phyloP scores from a whole-genome alignment of 2,329 filamentous ascomycete species.

The Biscogniauxia sp. region DNA sequence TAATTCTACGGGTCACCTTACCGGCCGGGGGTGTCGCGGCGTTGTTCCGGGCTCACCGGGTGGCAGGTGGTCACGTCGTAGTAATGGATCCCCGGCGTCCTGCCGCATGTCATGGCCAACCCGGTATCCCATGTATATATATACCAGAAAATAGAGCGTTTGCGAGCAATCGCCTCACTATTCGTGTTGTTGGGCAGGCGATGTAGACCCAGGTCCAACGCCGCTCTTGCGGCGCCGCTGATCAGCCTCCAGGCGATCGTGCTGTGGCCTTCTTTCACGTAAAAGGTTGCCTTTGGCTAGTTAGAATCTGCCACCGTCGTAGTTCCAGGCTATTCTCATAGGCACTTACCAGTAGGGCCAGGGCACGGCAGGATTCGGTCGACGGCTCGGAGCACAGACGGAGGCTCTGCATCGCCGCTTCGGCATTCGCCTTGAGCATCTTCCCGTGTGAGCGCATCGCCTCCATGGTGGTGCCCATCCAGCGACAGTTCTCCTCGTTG shows the following conservation, averaged over 20 bases:
- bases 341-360: slow-evolving; percentile 26
- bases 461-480: slow-evolving; percentile 15
- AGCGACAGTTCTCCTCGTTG: slow-evolving; percentile 7
- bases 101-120: slow-evolving; percentile 28
- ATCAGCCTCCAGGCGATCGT: slow-evolving; percentile 30
- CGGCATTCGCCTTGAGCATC: slow-evolving; percentile 21
- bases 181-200: slow-evolving; percentile 16
- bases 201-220: slow-evolving; percentile 29
- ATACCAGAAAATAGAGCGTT: slow-evolving; percentile 28
- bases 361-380: slow-evolving; percentile 25
- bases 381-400: slow-evolving; percentile 30
- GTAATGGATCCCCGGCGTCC: slow-evolving; percentile 27
- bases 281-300: slow-evolving; percentile 25
- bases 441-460: slow-evolving; percentile 9
- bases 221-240: slow-evolving; percentile 24
- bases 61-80: slow-evolving; percentile 26
- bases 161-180: slow-evolving; percentile 2
- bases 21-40: slow-evolving; percentile 3
- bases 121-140: slow-evolving; percentile 30
- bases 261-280: slow-evolving; percentile 27
- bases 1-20: not conserved
- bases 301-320: slow-evolving; percentile 5
- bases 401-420: slow-evolving; percentile 26
- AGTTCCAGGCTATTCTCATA: not conserved
- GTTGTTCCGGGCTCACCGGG: not conserved